Percentiles rank a stretch among this genome's conserved stretches.
These are phyloP conservation scores for Malassezia japonica DNA, from an alignment of 1,284 basidiomycete species.

Conservation along the genomic window DNA sequence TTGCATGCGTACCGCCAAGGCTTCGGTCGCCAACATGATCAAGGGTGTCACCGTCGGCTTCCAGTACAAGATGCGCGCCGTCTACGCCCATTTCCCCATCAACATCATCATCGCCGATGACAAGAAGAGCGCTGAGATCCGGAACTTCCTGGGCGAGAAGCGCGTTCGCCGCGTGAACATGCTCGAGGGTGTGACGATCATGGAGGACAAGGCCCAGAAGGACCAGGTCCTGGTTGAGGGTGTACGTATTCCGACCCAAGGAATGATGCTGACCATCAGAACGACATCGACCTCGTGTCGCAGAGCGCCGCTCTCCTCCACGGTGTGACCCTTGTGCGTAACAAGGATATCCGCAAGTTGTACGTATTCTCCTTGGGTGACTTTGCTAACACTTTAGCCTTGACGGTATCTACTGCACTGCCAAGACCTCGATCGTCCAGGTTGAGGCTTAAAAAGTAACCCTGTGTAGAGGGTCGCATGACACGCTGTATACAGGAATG, in stretches of 20 bases:
- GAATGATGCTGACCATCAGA: constrained; percentile 12
- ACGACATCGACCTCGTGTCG: constrained; percentile 54
- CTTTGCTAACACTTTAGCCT: constrained; percentile 25
- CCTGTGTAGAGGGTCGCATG: constrained; percentile 15
- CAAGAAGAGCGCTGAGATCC: constrained; percentile 77
- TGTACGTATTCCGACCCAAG: constrained; percentile 9
- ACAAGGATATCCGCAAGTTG: constrained; percentile 54
- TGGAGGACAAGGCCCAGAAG: constrained; percentile 89
- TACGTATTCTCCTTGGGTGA: constrained; percentile 5
- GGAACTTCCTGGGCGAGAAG: constrained; percentile 97
- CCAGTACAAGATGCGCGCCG: constrained; percentile 80
- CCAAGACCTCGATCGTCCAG: constrained; percentile 56
- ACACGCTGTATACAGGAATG: constrained; percentile 20
- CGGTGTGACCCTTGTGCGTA: constrained; percentile 44
- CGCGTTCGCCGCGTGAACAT: constrained; percentile 79
- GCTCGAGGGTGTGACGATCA: constrained; percentile 76
- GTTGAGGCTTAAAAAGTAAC: constrained; percentile 55
- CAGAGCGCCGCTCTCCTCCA: constrained; percentile 47
- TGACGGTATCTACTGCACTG: constrained; percentile 74
- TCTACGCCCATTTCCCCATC: constrained; percentile 99
- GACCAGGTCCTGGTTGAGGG: constrained; percentile 54
- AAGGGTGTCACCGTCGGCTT: constrained; percentile 79
- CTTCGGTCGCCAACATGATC: constrained; percentile 93
- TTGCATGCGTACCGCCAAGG: constrained; percentile 90
- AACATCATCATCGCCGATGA: constrained; percentile 89